A percentile compares a stretch with the other conserved stretches of the same genome.
Evolutionary conservation across 73 alveolate species (phyloP).

Genomic region (Paramecium bursaria): DNA sequence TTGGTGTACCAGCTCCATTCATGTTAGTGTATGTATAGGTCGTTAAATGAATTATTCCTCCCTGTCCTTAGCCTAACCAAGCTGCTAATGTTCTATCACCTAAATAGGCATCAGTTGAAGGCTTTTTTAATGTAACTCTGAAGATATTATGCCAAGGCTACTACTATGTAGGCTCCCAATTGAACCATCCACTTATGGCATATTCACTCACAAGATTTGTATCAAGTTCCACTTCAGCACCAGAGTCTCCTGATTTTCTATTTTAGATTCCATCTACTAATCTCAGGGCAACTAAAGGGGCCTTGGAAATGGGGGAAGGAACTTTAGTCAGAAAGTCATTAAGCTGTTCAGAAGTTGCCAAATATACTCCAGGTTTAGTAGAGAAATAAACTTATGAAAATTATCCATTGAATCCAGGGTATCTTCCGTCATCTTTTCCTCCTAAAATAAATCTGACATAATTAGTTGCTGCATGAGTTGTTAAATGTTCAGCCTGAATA

Average conservation of each 20-base stretch:
- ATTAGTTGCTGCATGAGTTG: slow-evolving; percentile 36
- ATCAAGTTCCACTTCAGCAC: slow-evolving; percentile 17
- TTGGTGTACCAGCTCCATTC: slow-evolving; percentile 62
- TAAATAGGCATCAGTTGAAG: slow-evolving; percentile 30
- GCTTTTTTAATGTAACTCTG: slow-evolving; percentile 57
- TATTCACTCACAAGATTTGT: slow-evolving; percentile 46
- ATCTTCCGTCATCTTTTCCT: slow-evolving; percentile 39
- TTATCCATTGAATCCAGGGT: slow-evolving; percentile 54
- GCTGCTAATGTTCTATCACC: slow-evolving; percentile 57
- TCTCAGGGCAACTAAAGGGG: neutral
- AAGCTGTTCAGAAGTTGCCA: slow-evolving; percentile 18
- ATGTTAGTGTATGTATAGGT: slow-evolving; percentile 54
- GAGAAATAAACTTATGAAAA: neutral
- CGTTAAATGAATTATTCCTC: slow-evolving; percentile 55
- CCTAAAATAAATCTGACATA: slow-evolving; percentile 55
- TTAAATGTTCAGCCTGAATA: neutral
- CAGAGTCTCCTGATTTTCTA: neutral
- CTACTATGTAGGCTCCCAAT: slow-evolving; percentile 57
- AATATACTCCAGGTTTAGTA: slow-evolving; percentile 22
- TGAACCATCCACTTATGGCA: slow-evolving; percentile 68
- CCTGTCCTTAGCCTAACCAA: slow-evolving; percentile 42
- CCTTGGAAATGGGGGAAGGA: neutral
- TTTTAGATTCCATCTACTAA: slow-evolving; percentile 7
- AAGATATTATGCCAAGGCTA: slow-evolving; percentile 64
- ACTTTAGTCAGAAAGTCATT: slow-evolving; percentile 39